Percentiles rank a stretch among this genome's conserved stretches.
Conservation (phyloP, 176 grass and related monocot genomes). For the Triticum timopheevii region DNA sequence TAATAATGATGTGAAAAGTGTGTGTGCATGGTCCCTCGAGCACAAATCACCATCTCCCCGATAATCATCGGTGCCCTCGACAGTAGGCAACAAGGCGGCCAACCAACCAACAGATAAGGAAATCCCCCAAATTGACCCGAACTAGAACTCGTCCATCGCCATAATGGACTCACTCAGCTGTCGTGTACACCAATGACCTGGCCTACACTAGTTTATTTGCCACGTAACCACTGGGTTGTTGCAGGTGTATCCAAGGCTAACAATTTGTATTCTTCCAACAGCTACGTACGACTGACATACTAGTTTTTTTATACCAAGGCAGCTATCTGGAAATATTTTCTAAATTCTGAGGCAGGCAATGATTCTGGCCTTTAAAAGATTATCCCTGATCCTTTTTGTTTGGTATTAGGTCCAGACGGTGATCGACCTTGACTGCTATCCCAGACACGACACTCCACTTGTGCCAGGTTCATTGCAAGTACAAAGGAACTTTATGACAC, state of each 20-base stretch:
- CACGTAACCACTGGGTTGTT: not conserved
- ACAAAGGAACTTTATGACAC: not conserved
- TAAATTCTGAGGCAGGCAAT: not conserved
- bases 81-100: not conserved
- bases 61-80: not conserved
- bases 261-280: not conserved
- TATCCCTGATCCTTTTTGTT: not conserved
- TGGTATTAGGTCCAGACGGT: constrained; percentile 25
- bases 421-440: constrained; percentile 28
- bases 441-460: not conserved
- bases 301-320: not conserved
- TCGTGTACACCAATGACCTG: not conserved
- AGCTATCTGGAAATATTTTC: not conserved
- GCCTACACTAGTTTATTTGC: not conserved
- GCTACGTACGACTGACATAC: not conserved
- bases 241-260: not conserved
- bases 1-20: not conserved
- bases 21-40: not conserved
- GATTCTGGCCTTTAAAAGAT: not conserved
- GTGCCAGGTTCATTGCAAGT: not conserved
- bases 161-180: not conserved
- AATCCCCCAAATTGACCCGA: not conserved
- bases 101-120: not conserved
- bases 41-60: constrained; percentile 7
- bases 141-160: not conserved